Percentiles rank a stretch among this genome's conserved stretches.
phyloP scores from a whole-genome alignment of 805 yeast species.

The Blastobotrys terrestris region DNA sequence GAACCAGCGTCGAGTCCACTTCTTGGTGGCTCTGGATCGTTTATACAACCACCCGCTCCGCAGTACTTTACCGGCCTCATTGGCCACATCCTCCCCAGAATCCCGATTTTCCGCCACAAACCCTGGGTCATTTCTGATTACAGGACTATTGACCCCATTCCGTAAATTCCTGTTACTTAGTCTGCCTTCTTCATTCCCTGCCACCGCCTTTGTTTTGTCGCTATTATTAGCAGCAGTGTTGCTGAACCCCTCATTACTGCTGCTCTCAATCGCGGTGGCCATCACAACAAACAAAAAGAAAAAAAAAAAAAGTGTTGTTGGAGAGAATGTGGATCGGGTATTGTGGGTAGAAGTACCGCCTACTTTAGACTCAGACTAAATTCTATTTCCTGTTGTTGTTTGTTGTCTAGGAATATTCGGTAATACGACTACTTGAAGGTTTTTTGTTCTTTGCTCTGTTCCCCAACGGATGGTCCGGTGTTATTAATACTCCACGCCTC shows the following conservation, averaged over 20 bases:
- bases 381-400: too few species aligned
- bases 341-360: neutral
- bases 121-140: neutral
- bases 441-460: too few species aligned
- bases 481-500: neutral
- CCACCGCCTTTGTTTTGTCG: neutral
- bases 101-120: neutral
- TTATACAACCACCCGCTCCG: conserved; percentile 29
- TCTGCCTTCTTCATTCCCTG: neutral
- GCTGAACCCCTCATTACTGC: neutral
- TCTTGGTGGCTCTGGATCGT: conserved; percentile 19
- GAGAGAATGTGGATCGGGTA: neutral
- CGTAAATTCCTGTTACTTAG: neutral
- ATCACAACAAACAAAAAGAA: neutral
- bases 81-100: neutral
- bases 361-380: neutral
- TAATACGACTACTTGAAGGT: too few species aligned
- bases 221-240: neutral
- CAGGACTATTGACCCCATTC: neutral
- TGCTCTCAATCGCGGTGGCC: neutral
- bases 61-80: conserved; percentile 9
- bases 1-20: conserved; percentile 33
- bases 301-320: neutral
- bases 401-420: too few species aligned
- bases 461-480: too few species aligned